These are phyloP conservation scores for Lactuca saligna DNA, from an alignment of 129 eudicot genomes.

Conservation along the genomic window DNA sequence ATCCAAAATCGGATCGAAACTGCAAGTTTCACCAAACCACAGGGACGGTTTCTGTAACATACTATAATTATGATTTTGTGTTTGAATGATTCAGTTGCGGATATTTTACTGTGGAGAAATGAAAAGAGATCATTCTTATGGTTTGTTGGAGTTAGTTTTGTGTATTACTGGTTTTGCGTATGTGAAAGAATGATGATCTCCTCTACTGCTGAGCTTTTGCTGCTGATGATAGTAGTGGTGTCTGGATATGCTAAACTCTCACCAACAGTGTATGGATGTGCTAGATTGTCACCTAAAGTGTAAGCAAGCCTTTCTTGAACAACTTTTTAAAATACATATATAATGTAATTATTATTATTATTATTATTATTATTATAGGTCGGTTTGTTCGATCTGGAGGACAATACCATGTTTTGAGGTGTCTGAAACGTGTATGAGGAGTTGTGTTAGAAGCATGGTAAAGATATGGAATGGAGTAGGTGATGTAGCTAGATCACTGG, in stretches of 20 bases:
- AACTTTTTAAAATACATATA: too few relatives aligned
- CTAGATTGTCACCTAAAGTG: constrained; percentile 53
- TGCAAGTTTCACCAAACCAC: neutral
- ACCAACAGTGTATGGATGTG: constrained; percentile 49
- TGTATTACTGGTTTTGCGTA: constrained; percentile 80
- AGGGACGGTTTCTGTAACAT: neutral
- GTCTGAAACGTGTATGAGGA: constrained; percentile 54
- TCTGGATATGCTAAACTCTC: constrained; percentile 51
- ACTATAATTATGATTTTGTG: too few relatives aligned
- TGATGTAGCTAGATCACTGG: constrained; percentile 45
- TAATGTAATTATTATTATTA: too few relatives aligned
- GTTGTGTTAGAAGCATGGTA: constrained; percentile 33
- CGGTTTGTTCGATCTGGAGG: constrained; percentile 48
- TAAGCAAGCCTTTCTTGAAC: constrained; percentile 18
- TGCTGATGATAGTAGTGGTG: constrained; percentile 40
- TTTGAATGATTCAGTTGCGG: constrained; percentile 63
- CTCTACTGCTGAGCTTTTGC: constrained; percentile 66
- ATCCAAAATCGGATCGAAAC: neutral
- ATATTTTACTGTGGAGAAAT: constrained; percentile 86
- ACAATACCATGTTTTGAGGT: constrained; percentile 60
- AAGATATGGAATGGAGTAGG: constrained; percentile 47
- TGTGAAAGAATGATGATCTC: constrained; percentile 67
- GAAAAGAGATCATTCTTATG: constrained; percentile 72
- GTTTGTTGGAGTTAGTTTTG: constrained; percentile 50
- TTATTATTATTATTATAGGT: constrained; percentile 25